phyloP scores from a whole-genome alignment of 352 stramenopile genomes.

The Aphanomyces invadans region DNA sequence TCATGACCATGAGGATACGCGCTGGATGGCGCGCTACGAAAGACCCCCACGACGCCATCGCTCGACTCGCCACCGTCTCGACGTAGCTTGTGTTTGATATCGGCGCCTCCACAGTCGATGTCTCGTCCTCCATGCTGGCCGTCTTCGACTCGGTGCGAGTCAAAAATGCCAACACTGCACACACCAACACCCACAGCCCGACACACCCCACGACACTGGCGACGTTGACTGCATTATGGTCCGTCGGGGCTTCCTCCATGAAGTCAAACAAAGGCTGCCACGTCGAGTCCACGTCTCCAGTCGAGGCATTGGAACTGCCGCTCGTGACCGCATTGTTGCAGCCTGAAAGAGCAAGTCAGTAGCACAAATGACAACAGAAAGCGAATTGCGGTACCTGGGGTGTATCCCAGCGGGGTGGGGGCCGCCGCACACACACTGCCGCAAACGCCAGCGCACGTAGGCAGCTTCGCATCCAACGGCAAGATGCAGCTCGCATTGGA shows the following conservation, averaged over 20 bases:
- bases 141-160: no score
- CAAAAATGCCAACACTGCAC: background rate
- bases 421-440: constrained; percentile 22
- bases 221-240: constrained; percentile 5
- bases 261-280: constrained; percentile 1
- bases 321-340: constrained; percentile 7
- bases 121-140: no score
- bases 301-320: constrained; percentile 3
- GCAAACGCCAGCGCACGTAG: constrained; percentile 18
- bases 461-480: constrained; percentile 7
- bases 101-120: background rate
- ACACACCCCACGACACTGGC: background rate
- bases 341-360: background rate
- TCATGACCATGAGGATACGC: constrained; percentile 27
- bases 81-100: background rate
- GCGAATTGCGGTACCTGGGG: background rate
- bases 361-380: background rate
- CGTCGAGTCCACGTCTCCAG: background rate
- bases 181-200: background rate
- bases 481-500: constrained; percentile 15
- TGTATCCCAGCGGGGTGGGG: constrained; percentile 3
- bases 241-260: background rate
- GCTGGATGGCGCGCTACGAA: constrained; percentile 32
- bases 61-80: constrained; percentile 6
- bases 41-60: constrained; percentile 37